Base-by-base conservation (phyloP, 2,329 filamentous ascomycete genomes). In the Fusarium ambrosium region DNA sequence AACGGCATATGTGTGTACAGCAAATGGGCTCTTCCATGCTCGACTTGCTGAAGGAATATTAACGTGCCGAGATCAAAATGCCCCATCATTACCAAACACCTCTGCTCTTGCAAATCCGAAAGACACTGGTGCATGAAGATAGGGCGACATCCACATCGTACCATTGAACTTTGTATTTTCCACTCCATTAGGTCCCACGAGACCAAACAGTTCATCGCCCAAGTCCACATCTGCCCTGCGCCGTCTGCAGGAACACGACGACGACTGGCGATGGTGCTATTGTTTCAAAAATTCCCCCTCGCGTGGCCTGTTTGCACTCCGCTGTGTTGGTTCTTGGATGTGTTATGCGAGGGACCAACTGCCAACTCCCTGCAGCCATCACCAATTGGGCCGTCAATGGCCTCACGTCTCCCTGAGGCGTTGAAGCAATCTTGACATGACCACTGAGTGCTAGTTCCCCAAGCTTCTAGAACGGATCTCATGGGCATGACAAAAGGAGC, bases 1-100 rank as follows among this genome's bases (percentile, higher is more conserved):
- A 67, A 71, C 81, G 88, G 88, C 88, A 89, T 89, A 82, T 84
- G 88, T 89, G 88, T 89, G 88, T 89, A 89, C 88, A 88, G 86
- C 87, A 86, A 86, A 83, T 87, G 85, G 86, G 86, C 84, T 82
- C 78, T 81, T 81, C 81, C 79, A 83, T 88, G 86, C 87, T 86
- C 85, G 80, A 82, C 79, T 85, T 87, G 87, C 85, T 89, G 87
- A 89, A 89, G 88, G 87, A 89, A 84, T 82, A 82, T 84, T 75
- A 83, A 84, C 87, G 87, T 89, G 88, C 88, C 88, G 85, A 89
- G 84, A 89, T 82, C 75, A 79, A 86, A 78, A 78, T 68, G 77
- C 86, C 86, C 83, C 83, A 84, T 83, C 85, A 89, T 89, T 89
- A 89, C 88, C 87, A 89, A 89, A 88, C 87, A 88, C 87, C 85